These are phyloP conservation scores for Tetrastigma voinierianum DNA, from an alignment of 164 flowering plant species.

Conservation along the genomic window DNA sequence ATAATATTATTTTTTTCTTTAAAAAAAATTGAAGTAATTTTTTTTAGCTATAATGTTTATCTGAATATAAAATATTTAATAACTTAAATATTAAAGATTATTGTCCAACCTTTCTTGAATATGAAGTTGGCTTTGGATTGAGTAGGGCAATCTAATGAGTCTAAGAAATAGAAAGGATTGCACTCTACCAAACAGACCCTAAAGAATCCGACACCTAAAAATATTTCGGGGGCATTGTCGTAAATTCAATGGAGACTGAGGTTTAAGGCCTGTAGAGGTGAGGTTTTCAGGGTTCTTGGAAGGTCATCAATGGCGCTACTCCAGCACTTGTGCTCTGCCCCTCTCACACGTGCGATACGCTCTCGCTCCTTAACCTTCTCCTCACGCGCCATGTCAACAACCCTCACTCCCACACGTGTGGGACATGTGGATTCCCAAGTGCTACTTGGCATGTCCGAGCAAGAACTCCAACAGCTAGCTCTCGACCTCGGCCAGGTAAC, in stretches of 20 bases:
- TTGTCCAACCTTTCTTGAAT: no score
- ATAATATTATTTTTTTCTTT: no score
- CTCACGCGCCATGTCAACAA: neutral
- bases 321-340: conserved; percentile 43
- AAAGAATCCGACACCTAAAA: neutral
- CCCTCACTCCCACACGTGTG: conserved; percentile 18
- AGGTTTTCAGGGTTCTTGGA: neutral
- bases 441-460: conserved; percentile 90
- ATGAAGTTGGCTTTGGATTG: no score
- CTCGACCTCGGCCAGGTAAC: conserved; percentile 76
- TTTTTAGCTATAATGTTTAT: no score
- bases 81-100: no score
- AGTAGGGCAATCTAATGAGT: no score
- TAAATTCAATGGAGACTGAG: conserved; percentile 2
- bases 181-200: no score
- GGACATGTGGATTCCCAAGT: conserved; percentile 44
- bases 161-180: no score
- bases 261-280: neutral
- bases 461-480: conserved; percentile 83
- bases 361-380: conserved; percentile 26
- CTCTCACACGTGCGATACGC: conserved; percentile 51
- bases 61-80: no score
- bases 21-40: no score
- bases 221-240: conserved; percentile 6
- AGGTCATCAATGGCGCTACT: conserved; percentile 49